These are phyloP conservation scores for Coprinellus aureogranulatus DNA, from an alignment of 768 basidiomycete genomes.

Conservation along the genomic window DNA sequence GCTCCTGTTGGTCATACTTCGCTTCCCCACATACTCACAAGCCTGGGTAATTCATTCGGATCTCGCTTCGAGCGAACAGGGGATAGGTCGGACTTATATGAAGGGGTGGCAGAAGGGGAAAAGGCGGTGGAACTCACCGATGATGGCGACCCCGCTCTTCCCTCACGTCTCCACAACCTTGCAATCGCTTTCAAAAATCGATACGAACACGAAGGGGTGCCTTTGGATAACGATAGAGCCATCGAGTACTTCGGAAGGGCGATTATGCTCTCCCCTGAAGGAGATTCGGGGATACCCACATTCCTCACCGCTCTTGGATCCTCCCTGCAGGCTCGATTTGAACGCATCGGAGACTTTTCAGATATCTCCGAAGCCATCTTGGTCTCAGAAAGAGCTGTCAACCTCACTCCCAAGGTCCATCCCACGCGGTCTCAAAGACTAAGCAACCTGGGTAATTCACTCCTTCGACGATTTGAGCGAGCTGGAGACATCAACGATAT, in stretches of 20 bases:
- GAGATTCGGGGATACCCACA: neutral
- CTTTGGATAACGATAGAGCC: neutral
- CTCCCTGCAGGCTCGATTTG: neutral
- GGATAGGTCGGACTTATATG: constrained; percentile 10
- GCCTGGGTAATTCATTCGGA: constrained; percentile 10
- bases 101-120: constrained; percentile 4
- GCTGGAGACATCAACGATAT: too few relatives aligned
- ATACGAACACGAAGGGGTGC: neutral
- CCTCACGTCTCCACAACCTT: neutral
- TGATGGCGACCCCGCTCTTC: too few relatives aligned
- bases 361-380: neutral
- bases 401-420: too few relatives aligned
- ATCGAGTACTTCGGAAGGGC: neutral
- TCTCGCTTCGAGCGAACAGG: constrained; percentile 18
- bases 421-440: too few relatives aligned
- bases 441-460: too few relatives aligned
- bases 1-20: constrained; percentile 15
- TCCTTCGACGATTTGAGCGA: too few relatives aligned
- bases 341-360: neutral
- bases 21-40: constrained; percentile 14
- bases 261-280: too few relatives aligned
- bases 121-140: neutral
- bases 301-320: neutral
- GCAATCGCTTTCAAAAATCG: neutral
- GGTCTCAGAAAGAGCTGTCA: too few relatives aligned